These are phyloP conservation scores for Schizophyllum commune DNA, from an alignment of 1,284 basidiomycete species.

Conservation along the genomic window DNA sequence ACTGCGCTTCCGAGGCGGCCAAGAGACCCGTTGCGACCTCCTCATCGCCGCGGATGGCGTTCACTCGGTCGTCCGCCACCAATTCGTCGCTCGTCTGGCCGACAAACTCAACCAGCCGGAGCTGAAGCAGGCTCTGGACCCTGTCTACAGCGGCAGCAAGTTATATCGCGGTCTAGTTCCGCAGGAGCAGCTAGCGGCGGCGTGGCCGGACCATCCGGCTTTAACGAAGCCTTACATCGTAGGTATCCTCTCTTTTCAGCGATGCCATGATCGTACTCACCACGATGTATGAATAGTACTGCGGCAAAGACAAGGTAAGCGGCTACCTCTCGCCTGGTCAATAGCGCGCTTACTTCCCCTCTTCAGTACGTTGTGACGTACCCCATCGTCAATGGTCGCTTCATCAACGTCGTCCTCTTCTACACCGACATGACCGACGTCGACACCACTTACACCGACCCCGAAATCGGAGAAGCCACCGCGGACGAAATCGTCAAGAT, in stretches of 20 bases:
- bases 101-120: neutral
- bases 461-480: slow-evolving; percentile 23
- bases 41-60: slow-evolving; percentile 26
- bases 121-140: neutral
- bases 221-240: neutral
- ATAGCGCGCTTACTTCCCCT: no score
- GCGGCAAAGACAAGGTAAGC: neutral
- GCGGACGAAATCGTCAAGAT: slow-evolving; percentile 20
- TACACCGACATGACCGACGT: slow-evolving; percentile 22
- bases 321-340: no score
- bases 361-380: slow-evolving; percentile 18
- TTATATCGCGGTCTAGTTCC: slow-evolving; percentile 1
- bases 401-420: slow-evolving; percentile 26
- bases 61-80: slow-evolving; percentile 17
- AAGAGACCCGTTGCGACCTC: slow-evolving; percentile 23
- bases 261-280: neutral
- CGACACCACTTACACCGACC: slow-evolving; percentile 23
- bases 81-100: slow-evolving; percentile 10
- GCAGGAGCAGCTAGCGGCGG: slow-evolving; percentile 2
- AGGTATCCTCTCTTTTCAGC: neutral
- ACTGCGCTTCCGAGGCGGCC: slow-evolving; percentile 26
- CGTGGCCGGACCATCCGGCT: slow-evolving; percentile 4
- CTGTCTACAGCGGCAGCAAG: slow-evolving; percentile 1
- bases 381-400: slow-evolving; percentile 18
- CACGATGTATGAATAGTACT: neutral